Percentiles rank a stretch among this genome's conserved stretches.
Conservation (phyloP, 192 early-diverging fungal genomes). For the Gamsiella multidivaricata region DNA sequence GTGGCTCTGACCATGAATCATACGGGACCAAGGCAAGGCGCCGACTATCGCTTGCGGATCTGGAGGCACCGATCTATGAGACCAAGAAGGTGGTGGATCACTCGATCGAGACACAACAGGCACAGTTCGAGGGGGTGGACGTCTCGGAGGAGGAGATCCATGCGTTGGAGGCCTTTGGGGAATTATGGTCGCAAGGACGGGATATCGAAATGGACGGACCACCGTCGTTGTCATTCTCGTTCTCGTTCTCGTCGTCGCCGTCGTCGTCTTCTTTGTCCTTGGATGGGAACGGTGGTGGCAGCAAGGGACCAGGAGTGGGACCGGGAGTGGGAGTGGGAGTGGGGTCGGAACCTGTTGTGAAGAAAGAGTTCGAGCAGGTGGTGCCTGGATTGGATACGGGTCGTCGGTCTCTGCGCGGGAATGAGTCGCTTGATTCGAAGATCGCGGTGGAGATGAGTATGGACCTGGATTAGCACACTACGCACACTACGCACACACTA, state of each 20-base stretch:
- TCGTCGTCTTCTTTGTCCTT: not conserved
- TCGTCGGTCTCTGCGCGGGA: slow-evolving; percentile 24
- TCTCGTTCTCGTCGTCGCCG: not conserved
- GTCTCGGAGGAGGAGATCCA: slow-evolving; percentile 51
- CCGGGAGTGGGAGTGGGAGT: too few species aligned
- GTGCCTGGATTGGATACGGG: slow-evolving; percentile 25
- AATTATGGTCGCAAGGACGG: slow-evolving; percentile 46
- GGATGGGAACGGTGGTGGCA: not conserved
- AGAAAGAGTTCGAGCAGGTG: slow-evolving; percentile 13
- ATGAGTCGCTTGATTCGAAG: not conserved
- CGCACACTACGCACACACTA: too few species aligned
- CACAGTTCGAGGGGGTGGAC: slow-evolving; percentile 40
- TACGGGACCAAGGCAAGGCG: slow-evolving; percentile 29
- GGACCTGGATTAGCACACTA: slow-evolving; percentile 28
- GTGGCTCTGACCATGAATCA: not conserved
- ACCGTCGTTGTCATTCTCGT: not conserved
- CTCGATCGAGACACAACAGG: slow-evolving; percentile 21
- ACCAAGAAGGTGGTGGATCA: slow-evolving; percentile 35
- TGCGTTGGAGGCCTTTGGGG: slow-evolving; percentile 44
- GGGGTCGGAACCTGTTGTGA: not conserved
- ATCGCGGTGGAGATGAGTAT: slow-evolving; percentile 4
- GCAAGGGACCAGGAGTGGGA: too few species aligned
- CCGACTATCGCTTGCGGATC: slow-evolving; percentile 41
- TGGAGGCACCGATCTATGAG: slow-evolving; percentile 40
- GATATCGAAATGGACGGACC: slow-evolving; percentile 20